phyloP scores from a whole-genome alignment of 2,329 filamentous ascomycete species.

The Gyromitra esculenta region DNA sequence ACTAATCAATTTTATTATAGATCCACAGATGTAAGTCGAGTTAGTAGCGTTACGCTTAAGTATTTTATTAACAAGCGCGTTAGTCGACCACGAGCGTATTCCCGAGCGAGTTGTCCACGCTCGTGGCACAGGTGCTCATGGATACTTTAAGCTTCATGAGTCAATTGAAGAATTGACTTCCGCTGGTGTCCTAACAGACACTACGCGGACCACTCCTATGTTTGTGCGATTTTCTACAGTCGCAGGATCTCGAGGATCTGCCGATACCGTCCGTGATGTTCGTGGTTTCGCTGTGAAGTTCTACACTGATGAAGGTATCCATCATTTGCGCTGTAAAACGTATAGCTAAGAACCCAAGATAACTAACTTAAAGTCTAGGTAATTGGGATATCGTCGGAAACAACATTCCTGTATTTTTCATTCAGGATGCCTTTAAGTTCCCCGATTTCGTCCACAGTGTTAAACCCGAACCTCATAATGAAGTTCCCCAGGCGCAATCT shows the following conservation, averaged over 20 bases:
- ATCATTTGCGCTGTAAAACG: neutral
- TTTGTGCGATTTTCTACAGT: constrained; percentile 83
- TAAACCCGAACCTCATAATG: constrained; percentile 76
- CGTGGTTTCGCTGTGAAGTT: constrained; percentile 81
- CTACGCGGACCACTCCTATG: constrained; percentile 72
- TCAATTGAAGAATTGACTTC: constrained; percentile 71
- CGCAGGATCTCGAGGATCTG: constrained; percentile 76
- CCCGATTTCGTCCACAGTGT: constrained; percentile 71
- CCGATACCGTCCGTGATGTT: constrained; percentile 84
- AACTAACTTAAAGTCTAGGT: constrained; percentile 58
- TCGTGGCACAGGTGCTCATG: constrained; percentile 72
- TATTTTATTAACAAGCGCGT: constrained; percentile 11
- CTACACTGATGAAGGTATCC: constrained; percentile 73
- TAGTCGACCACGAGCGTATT: constrained; percentile 76
- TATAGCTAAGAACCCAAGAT: neutral
- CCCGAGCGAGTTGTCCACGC: constrained; percentile 76
- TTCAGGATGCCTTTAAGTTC: constrained; percentile 79
- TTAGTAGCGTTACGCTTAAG: neutral
- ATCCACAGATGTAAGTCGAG: constrained; percentile 38
- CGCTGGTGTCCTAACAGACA: constrained; percentile 74
- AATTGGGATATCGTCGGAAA: constrained; percentile 81
- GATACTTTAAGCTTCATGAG: constrained; percentile 73
- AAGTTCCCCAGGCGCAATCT: constrained; percentile 75
- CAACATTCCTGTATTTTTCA: constrained; percentile 79
- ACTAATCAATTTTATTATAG: constrained; percentile 22